Conservation (phyloP, 345 rosid species). For the Populus nigra region DNA sequence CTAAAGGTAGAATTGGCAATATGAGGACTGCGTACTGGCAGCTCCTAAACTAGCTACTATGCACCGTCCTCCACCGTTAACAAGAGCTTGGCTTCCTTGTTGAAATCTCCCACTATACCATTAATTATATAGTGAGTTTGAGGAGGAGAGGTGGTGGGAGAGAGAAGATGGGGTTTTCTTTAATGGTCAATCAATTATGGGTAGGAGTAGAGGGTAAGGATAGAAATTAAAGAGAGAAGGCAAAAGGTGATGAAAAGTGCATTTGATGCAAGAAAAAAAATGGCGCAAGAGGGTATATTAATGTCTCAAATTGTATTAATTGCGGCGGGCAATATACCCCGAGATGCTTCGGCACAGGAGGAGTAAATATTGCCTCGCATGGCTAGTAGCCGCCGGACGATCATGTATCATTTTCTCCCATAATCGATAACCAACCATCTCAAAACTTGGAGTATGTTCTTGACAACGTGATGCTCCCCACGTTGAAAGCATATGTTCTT, state of each 20-base stretch:
- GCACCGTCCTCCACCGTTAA: not conserved
- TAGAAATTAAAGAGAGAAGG: not conserved
- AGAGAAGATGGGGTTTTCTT: not conserved
- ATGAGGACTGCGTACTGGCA: not conserved
- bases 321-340: not conserved
- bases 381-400: too few species aligned
- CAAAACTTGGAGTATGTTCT: too few species aligned
- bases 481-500: too few species aligned
- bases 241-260: not conserved
- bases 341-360: too few species aligned
- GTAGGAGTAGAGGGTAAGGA: conserved; percentile 24
- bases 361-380: too few species aligned
- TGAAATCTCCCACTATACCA: not conserved
- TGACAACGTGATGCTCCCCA: too few species aligned
- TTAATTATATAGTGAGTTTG: not conserved
- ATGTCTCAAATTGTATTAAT: not conserved
- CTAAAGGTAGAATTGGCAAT: not conserved
- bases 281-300: not conserved
- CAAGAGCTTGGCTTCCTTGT: not conserved
- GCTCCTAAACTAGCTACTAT: not conserved
- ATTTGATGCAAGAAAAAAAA: not conserved
- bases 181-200: conserved; percentile 21
- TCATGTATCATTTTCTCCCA: too few species aligned
- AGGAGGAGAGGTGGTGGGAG: not conserved
- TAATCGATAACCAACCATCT: too few species aligned